Percentiles rank a stretch among this genome's conserved stretches.
Evolutionary conservation across 75 land plant species (phyloP).

Genomic region (Cryptomeria japonica): DNA sequence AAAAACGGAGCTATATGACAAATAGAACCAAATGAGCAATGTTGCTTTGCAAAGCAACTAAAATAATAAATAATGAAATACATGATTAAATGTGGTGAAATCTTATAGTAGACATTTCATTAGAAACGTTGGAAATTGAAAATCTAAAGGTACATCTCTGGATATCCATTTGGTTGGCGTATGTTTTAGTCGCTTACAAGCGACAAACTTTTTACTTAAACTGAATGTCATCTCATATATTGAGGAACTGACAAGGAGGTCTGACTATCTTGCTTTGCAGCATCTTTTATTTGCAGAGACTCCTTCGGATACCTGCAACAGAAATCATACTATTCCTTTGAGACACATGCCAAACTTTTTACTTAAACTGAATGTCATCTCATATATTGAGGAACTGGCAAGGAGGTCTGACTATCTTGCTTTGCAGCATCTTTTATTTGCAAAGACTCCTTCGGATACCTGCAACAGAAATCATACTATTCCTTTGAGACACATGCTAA

Average conservation of each 20-base stretch:
- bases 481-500: not conserved
- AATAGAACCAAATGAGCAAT: not conserved
- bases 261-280: not conserved
- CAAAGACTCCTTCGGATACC: not conserved
- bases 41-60: not conserved
- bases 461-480: not conserved
- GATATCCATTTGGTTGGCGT: not conserved
- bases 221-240: not conserved
- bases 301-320: not conserved
- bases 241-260: slow-evolving; percentile 2
- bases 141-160: not conserved
- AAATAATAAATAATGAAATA: not conserved
- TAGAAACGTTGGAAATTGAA: not conserved
- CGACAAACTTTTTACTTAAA: not conserved
- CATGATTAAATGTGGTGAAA: not conserved
- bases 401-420: slow-evolving; percentile 1
- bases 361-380: too few relatives aligned
- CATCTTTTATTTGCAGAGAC: not conserved
- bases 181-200: not conserved
- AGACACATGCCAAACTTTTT: too few relatives aligned
- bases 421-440: not conserved
- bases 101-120: not conserved
- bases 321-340: not conserved
- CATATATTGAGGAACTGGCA: not conserved
- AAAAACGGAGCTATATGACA: not conserved